These are phyloP conservation scores for Tolypocladium album DNA, from an alignment of 2,329 filamentous ascomycete genomes.

Conservation along the genomic window DNA sequence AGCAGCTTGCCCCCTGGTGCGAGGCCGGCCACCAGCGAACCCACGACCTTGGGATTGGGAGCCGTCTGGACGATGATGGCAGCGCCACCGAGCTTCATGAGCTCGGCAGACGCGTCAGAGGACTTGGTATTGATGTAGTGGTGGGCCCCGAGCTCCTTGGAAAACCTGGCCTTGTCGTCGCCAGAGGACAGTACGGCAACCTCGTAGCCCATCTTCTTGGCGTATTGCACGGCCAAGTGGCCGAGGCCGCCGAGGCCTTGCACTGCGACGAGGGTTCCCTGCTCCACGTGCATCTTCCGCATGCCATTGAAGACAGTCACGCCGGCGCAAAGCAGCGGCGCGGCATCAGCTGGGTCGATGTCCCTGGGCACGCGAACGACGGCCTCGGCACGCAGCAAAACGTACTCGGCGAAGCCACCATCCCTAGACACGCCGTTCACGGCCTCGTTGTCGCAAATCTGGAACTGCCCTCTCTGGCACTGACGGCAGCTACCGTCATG, in stretches of 20 bases:
- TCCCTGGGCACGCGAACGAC: slow-evolving; percentile 42
- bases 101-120: slow-evolving; percentile 34
- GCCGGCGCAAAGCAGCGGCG: slow-evolving; percentile 53
- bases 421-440: slow-evolving; percentile 57
- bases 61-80: slow-evolving; percentile 52
- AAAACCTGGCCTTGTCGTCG: slow-evolving; percentile 58
- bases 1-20: slow-evolving; percentile 46
- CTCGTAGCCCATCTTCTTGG: slow-evolving; percentile 63
- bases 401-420: slow-evolving; percentile 61
- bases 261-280: slow-evolving; percentile 42
- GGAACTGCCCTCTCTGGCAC: slow-evolving; percentile 53
- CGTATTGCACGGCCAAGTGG: slow-evolving; percentile 69
- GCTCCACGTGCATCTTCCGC: slow-evolving; percentile 40
- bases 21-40: slow-evolving; percentile 41
- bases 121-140: slow-evolving; percentile 40
- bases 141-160: slow-evolving; percentile 32
- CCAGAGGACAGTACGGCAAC: slow-evolving; percentile 58
- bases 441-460: slow-evolving; percentile 52
- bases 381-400: slow-evolving; percentile 48
- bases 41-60: slow-evolving; percentile 45
- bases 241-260: slow-evolving; percentile 69
- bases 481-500: slow-evolving; percentile 50
- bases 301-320: slow-evolving; percentile 54
- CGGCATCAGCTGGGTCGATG: slow-evolving; percentile 40
- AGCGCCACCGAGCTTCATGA: slow-evolving; percentile 50